Conservation (phyloP, 352 stramenopile species). For the Phytophthora cactorum region DNA sequence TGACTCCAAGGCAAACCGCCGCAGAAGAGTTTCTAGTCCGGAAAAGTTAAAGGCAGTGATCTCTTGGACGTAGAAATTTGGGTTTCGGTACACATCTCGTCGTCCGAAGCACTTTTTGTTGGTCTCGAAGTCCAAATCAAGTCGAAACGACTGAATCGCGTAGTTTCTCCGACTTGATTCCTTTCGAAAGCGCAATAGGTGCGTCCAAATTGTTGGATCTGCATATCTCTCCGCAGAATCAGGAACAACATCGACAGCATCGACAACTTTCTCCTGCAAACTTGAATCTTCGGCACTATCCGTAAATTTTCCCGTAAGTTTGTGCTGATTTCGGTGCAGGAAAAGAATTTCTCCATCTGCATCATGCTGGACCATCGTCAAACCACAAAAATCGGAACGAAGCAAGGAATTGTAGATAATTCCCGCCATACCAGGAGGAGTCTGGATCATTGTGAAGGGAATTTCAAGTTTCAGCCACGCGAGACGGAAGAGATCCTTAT, state of each 20-base stretch:
- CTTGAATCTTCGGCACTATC: neutral
- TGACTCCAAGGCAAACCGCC: constrained; percentile 34
- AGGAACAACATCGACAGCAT: neutral
- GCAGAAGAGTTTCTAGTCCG: constrained; percentile 32
- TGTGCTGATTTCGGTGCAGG: constrained; percentile 56
- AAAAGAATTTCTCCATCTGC: constrained; percentile 45
- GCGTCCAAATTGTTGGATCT: constrained; percentile 64
- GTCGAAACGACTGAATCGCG: constrained; percentile 47
- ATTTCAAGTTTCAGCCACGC: constrained; percentile 56
- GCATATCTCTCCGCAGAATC: constrained; percentile 12
- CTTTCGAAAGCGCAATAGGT: constrained; percentile 60
- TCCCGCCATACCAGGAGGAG: constrained; percentile 46
- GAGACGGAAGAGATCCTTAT: constrained; percentile 59
- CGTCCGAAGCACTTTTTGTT: constrained; percentile 60
- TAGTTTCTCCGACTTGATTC: constrained; percentile 38
- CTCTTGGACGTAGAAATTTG: constrained; percentile 43
- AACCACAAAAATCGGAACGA: constrained; percentile 55
- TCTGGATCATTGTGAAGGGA: constrained; percentile 62
- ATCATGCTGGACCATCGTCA: constrained; percentile 47
- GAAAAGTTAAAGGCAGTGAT: constrained; percentile 30
- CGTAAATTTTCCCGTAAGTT: constrained; percentile 36
- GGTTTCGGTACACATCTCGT: constrained; percentile 34
- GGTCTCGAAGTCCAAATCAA: constrained; percentile 32
- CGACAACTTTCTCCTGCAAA: neutral
- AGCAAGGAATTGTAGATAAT: constrained; percentile 23